phyloP scores from a whole-genome alignment of 768 basidiomycete species.

The Tricholomella constricta region DNA sequence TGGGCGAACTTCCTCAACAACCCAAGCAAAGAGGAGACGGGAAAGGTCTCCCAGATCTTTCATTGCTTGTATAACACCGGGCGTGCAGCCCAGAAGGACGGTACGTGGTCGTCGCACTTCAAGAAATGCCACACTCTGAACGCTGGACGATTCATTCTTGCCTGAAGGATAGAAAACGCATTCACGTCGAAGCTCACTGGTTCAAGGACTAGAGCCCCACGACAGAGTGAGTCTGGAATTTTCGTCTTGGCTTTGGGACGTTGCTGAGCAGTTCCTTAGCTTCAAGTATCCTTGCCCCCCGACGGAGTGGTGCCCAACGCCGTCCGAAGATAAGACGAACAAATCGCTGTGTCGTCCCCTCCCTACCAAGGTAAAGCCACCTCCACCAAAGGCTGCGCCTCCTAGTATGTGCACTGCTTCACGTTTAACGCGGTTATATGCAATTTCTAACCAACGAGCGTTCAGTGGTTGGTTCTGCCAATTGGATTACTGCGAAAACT shows the following conservation, averaged over 20 bases:
- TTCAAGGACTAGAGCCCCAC: conserved; percentile 40
- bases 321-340: conserved; percentile 44
- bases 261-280: conserved; percentile 9
- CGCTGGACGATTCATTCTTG: too few species aligned
- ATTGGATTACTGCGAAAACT: conserved; percentile 6
- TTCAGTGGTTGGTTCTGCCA: conserved; percentile 39
- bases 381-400: conserved; percentile 25
- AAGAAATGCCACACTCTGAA: conserved; percentile 16
- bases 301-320: conserved; percentile 41
- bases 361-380: conserved; percentile 35
- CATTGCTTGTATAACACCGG: conserved; percentile 42
- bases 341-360: conserved; percentile 47
- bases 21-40: conserved; percentile 38
- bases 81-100: conserved; percentile 52
- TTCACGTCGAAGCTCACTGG: conserved; percentile 43
- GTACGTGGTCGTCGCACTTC: conserved; percentile 28
- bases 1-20: conserved; percentile 48
- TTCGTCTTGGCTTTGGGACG: background rate
- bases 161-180: too few species aligned
- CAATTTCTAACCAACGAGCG: background rate
- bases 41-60: conserved; percentile 41
- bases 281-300: conserved; percentile 42
- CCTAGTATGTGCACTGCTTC: conserved; percentile 27
- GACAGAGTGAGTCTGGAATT: conserved; percentile 29
- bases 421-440: background rate